Conservation (phyloP, 108 stramenopile species). For the Pseudonitzschia pungens region DNA sequence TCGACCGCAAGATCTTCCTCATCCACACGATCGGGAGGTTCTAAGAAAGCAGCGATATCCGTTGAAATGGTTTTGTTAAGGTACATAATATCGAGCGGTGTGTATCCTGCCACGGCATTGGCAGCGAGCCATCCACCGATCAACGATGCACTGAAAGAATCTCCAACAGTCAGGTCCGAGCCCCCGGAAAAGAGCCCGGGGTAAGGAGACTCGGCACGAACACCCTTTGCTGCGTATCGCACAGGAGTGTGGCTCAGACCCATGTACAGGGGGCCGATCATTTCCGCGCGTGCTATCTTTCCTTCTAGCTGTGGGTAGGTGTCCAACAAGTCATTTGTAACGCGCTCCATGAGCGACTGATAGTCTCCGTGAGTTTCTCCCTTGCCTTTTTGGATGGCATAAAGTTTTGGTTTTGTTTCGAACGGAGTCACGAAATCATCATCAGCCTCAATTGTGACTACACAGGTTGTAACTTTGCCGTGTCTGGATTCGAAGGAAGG, state of each 20-base stretch:
- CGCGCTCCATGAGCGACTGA: conserved; percentile 59
- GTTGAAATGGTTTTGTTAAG: conserved; percentile 82
- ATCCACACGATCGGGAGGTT: conserved; percentile 56
- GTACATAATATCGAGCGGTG: conserved; percentile 68
- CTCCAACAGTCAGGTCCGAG: conserved; percentile 78
- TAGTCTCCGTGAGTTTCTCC: conserved; percentile 31
- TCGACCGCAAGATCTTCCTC: conserved; percentile 73
- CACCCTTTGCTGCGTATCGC: conserved; percentile 84
- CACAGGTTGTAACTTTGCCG: conserved; percentile 74
- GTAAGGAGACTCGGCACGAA: conserved; percentile 74
- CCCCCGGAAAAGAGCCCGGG: conserved; percentile 80
- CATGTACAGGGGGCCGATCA: conserved; percentile 55
- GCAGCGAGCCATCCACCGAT: conserved; percentile 83
- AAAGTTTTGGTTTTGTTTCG: conserved; percentile 85
- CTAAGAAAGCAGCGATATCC: conserved; percentile 63
- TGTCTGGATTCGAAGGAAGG: conserved; percentile 76
- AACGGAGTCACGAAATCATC: conserved; percentile 84
- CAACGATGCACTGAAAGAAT: conserved; percentile 75
- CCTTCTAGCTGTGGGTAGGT: conserved; percentile 80
- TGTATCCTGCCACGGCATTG: conserved; percentile 84
- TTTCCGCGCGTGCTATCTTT: conserved; percentile 45
- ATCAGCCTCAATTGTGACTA: conserved; percentile 89
- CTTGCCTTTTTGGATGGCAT: conserved; percentile 45
- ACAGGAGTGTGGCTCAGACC: conserved; percentile 81
- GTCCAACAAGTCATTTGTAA: conserved; percentile 37